phyloP scores from a whole-genome alignment of 1,139 yeast species.

The Keqinozyma sinolaborantium region DNA sequence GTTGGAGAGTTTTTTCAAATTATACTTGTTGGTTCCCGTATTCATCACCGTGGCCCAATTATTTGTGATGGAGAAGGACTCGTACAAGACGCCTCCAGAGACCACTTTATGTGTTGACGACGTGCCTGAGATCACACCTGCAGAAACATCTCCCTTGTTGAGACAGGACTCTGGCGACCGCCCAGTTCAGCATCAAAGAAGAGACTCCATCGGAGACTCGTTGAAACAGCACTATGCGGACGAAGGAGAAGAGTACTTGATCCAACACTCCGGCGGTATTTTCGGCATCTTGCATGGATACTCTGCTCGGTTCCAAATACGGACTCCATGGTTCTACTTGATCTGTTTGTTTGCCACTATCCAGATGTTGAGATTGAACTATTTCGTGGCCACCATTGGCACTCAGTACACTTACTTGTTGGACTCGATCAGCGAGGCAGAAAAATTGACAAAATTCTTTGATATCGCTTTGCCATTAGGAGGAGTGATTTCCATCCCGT shows the following conservation, averaged over 20 bases:
- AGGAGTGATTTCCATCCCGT: conserved; percentile 40
- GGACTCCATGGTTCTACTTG: conserved; percentile 41
- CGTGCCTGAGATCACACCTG: conserved; percentile 5
- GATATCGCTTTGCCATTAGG: conserved; percentile 47
- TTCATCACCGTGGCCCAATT: conserved; percentile 39
- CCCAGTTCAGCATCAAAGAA: conserved; percentile 20
- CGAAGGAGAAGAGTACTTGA: conserved; percentile 35
- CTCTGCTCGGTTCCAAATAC: conserved; percentile 37
- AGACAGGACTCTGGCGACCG: conserved; percentile 2
- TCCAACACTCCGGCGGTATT: conserved; percentile 34
- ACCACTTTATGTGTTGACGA: conserved; percentile 26
- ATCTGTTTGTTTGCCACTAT: conserved; percentile 37
- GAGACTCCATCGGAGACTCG: conserved; percentile 46
- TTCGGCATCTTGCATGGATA: conserved; percentile 44
- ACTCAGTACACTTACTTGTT: conserved; percentile 43
- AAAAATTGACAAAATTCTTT: conserved; percentile 30
- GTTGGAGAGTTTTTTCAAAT: conserved; percentile 28
- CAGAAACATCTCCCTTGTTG: conserved; percentile 22
- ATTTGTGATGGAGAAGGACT: conserved; percentile 37
- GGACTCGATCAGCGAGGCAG: conserved; percentile 23
- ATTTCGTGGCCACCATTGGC: conserved; percentile 44
- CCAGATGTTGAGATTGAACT: conserved; percentile 43
- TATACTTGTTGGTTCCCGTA: conserved; percentile 36
- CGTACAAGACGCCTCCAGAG: conserved; percentile 35
- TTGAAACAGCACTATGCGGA: conserved; percentile 41